phyloP scores from a whole-genome alignment of 2,329 filamentous ascomycete species.

The Botrytis galanthina region DNA sequence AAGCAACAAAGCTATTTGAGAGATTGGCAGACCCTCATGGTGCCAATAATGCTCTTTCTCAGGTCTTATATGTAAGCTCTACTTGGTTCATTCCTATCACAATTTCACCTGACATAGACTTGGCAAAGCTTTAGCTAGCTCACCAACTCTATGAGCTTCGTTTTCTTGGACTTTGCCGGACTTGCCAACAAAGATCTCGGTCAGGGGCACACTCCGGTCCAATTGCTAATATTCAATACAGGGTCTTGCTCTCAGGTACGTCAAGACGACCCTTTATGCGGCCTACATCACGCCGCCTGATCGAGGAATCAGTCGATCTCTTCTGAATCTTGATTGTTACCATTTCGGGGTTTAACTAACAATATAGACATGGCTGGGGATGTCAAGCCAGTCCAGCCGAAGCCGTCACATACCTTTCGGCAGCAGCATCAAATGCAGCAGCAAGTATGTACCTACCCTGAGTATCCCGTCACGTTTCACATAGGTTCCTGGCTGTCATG shows the following conservation, averaged over 20 bases:
- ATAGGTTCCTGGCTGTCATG: not conserved
- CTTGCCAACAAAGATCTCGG: slow-evolving; percentile 16
- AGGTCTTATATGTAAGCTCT: slow-evolving; percentile 70
- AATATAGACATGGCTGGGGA: slow-evolving; percentile 83
- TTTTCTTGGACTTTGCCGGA: not conserved
- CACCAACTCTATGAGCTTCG: not conserved
- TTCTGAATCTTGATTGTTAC: slow-evolving; percentile 6
- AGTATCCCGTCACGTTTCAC: slow-evolving; percentile 4
- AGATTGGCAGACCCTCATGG: slow-evolving; percentile 78
- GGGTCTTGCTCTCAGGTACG: slow-evolving; percentile 81
- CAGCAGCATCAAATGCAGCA: slow-evolving; percentile 87
- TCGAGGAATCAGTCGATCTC: not conserved
- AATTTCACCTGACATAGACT: not conserved
- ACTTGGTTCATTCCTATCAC: not conserved
- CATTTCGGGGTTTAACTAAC: slow-evolving; percentile 11
- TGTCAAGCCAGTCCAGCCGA: slow-evolving; percentile 67
- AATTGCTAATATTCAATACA: slow-evolving; percentile 14
- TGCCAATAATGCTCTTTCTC: slow-evolving; percentile 87
- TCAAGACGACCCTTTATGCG: slow-evolving; percentile 33
- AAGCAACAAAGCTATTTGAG: slow-evolving; percentile 83
- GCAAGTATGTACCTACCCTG: slow-evolving; percentile 42
- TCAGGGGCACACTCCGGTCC: slow-evolving; percentile 5
- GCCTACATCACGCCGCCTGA: slow-evolving; percentile 20
- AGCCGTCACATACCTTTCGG: slow-evolving; percentile 81
- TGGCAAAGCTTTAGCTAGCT: slow-evolving; percentile 13